Percentiles rank a stretch among this genome's conserved stretches.
phyloP scores from a whole-genome alignment of 805 yeast species.

The Cyberlindnera petersonii region DNA sequence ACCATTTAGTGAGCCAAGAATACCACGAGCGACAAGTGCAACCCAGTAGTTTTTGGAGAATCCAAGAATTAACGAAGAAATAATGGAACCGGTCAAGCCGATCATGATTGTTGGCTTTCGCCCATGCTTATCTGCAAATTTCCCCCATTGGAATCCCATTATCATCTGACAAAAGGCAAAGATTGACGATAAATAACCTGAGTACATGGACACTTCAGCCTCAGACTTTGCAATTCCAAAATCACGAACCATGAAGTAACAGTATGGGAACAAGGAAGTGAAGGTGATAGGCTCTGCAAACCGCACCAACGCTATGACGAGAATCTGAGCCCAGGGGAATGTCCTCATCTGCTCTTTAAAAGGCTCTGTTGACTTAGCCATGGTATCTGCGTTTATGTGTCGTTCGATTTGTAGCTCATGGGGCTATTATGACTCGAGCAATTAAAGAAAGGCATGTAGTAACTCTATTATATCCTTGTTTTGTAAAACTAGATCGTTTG shows the following conservation, averaged over 20 bases:
- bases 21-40: conserved; percentile 50
- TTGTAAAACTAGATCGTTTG: no score
- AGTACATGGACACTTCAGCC: conserved; percentile 53
- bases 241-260: conserved; percentile 59
- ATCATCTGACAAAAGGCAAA: conserved; percentile 59
- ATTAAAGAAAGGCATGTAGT: no score
- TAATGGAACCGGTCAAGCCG: conserved; percentile 52
- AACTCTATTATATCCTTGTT: not conserved
- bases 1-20: conserved; percentile 58
- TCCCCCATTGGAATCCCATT: conserved; percentile 60
- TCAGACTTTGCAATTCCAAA: conserved; percentile 48
- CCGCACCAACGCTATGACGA: conserved; percentile 41
- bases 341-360: conserved; percentile 51
- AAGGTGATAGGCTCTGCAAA: conserved; percentile 62
- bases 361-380: conserved; percentile 15
- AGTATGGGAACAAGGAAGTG: conserved; percentile 60
- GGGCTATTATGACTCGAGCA: no score
- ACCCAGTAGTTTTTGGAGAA: conserved; percentile 47
- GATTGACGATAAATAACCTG: conserved; percentile 59
- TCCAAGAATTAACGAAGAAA: conserved; percentile 48
- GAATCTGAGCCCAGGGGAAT: conserved; percentile 50
- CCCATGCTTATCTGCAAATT: conserved; percentile 50
- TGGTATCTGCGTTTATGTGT: no score
- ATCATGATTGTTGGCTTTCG: conserved; percentile 49
- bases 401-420: no score